Evolutionary conservation across 495 filamentous ascomycete species (phyloP).

Genomic region (Hypoxylon lienhwacheense): DNA sequence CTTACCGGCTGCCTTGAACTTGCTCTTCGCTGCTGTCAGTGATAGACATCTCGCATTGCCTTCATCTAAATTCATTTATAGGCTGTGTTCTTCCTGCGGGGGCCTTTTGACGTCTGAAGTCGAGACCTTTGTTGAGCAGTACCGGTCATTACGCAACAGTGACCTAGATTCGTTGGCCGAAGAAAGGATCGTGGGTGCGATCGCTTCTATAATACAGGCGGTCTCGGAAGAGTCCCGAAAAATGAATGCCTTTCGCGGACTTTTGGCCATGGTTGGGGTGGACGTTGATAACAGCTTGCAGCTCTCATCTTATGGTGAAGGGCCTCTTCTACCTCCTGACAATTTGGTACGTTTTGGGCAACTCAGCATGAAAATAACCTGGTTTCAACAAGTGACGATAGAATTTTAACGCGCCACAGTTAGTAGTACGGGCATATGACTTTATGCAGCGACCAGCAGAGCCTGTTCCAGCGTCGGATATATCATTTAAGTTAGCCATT

Average conservation of each 20-base stretch:
- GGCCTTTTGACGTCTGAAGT: constrained; percentile 69
- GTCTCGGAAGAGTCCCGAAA: constrained; percentile 65
- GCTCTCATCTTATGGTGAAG: constrained; percentile 36
- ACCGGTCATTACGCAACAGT: constrained; percentile 61
- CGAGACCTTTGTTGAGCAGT: constrained; percentile 75
- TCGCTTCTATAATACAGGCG: constrained; percentile 82
- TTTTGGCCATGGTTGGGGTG: constrained; percentile 65
- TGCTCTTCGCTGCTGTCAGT: constrained; percentile 76
- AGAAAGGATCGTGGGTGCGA: constrained; percentile 78
- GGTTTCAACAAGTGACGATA: background rate
- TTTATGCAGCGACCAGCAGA: constrained; percentile 41
- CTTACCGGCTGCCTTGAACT: constrained; percentile 74
- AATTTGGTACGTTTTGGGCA: constrained; percentile 35
- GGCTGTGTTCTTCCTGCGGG: constrained; percentile 80
- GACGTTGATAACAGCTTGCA: constrained; percentile 56
- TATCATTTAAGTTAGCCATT: constrained; percentile 58
- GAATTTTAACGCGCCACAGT: constrained; percentile 17
- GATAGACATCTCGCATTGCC: constrained; percentile 64
- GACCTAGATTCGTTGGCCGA: constrained; percentile 70
- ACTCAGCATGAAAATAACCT: background rate
- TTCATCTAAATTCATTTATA: constrained; percentile 79
- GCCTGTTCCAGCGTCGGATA: constrained; percentile 40
- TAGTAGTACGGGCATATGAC: constrained; percentile 44
- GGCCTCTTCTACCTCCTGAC: constrained; percentile 38
- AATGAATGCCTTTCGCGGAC: constrained; percentile 59